Conservation (phyloP, 306 rosid species). For the Purshia tridentata region DNA sequence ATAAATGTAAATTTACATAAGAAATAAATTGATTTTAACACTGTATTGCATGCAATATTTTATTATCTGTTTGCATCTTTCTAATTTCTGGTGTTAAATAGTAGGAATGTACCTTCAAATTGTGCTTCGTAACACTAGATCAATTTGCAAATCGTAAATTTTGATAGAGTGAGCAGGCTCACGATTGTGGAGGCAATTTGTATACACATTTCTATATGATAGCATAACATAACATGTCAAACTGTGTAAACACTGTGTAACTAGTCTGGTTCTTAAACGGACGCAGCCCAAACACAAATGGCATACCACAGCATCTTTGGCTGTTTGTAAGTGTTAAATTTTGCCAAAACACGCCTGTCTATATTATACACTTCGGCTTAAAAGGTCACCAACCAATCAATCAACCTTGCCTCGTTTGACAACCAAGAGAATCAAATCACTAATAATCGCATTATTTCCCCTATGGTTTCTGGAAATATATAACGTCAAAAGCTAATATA, state of each 20-base stretch:
- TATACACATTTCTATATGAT: too few relatives aligned
- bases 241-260: too few relatives aligned
- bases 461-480: neutral
- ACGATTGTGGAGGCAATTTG: too few relatives aligned
- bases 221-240: too few relatives aligned
- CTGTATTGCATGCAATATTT: conserved; percentile 5
- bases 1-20: conserved; percentile 25
- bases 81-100: neutral
- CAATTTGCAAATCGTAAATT: neutral
- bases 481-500: neutral
- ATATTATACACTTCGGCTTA: too few relatives aligned
- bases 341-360: too few relatives aligned
- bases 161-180: too few relatives aligned
- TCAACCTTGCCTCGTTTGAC: neutral
- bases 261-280: too few relatives aligned
- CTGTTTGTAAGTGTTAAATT: too few relatives aligned
- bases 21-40: conserved; percentile 37
- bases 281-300: too few relatives aligned
- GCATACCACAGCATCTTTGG: too few relatives aligned
- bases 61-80: too few relatives aligned
- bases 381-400: neutral
- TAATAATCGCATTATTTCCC: neutral
- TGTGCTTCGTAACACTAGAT: neutral
- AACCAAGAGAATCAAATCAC: neutral
- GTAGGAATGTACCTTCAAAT: neutral